Base-by-base conservation (phyloP, 768 basidiomycete genomes). In the Lactarius sanguifluus region DNA sequence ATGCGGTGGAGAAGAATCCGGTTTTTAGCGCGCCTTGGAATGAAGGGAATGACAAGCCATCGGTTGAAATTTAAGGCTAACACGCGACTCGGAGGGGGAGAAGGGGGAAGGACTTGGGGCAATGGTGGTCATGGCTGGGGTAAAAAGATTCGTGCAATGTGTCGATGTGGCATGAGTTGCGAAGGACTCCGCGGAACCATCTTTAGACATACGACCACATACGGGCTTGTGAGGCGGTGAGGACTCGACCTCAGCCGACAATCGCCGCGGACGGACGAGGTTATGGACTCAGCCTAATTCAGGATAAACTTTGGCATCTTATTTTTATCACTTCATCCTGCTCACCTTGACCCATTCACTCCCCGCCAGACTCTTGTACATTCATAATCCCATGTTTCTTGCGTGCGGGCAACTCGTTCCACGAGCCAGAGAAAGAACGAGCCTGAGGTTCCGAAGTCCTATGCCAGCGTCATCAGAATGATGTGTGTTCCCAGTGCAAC, bases 391-490 rank as follows among this genome's bases (percentile, higher is more conserved):
- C 91, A 23, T 85, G 72, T 13, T 67, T 80, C 74, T 85, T 2
- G 43, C 91, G 86, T 62, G 79, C 79, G 67, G 90, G 73, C 3
- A 98, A 86, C 67, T 90, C 88, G 73, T 97, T 94, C 97, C 97
- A 99, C 97, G 96, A 98, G 30, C 92, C 93, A 98, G 52, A 98
- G 82, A 15, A 96, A 7, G 97, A 99, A 98, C 2, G 84, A 85
- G 28, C 28, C 3, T 30, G 30, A 32, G 76, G 92, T 92, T 64
- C 77, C n/a, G n/a, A n/a, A n/a, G n/a, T n/a, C n/a, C 93, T 96
- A 72, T 5, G 7, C 64, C 13, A 62, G 64, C 41, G 16, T 57
- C 54, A n/a, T 43, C 41, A 65, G 61, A 28, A 61, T 23, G 40
- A 40, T 25, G 15, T 25, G 16, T 59, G 28, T 20, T n/a, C 47